phyloP scores from a whole-genome alignment of 164 flowering plant species.

The Pachysandra terminalis region DNA sequence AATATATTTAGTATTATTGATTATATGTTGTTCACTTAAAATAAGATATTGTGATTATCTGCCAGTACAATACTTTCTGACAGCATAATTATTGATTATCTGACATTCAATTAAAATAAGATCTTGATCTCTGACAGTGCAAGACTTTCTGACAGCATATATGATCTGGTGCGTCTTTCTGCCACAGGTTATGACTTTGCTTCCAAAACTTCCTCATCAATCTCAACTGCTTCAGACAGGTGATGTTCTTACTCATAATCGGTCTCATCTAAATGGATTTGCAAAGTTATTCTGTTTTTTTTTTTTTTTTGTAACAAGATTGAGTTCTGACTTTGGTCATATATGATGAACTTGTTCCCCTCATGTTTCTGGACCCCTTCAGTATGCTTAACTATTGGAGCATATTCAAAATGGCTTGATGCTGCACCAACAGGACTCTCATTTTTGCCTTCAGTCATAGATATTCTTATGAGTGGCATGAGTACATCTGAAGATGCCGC shows the following conservation, averaged over 20 bases:
- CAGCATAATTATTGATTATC: no score
- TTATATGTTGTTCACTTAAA: no score
- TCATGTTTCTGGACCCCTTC: slow-evolving; percentile 12
- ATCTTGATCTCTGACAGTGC: background rate
- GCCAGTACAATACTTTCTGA: no score
- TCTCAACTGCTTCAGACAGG: slow-evolving; percentile 93
- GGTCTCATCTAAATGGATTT: slow-evolving; percentile 4
- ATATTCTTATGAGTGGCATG: slow-evolving; percentile 90
- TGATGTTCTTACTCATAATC: slow-evolving; percentile 20
- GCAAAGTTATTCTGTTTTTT: background rate
- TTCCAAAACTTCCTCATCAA: slow-evolving; percentile 80
- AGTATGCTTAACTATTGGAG: slow-evolving; percentile 95
- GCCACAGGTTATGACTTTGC: slow-evolving; percentile 71
- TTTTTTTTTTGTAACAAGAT: background rate
- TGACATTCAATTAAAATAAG: no score
- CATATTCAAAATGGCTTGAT: slow-evolving; percentile 98
- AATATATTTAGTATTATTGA: no score
- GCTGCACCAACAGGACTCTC: slow-evolving; percentile 66
- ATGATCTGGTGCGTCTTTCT: background rate
- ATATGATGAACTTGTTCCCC: slow-evolving; percentile 3
- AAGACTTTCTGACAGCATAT: background rate
- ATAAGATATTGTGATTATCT: no score
- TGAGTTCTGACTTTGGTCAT: background rate
- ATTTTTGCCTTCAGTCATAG: slow-evolving; percentile 65
- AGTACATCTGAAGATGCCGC: slow-evolving; percentile 91